phyloP scores from a whole-genome alignment of 2,329 filamentous ascomycete genomes.

The Sporothrix dimorphospora region DNA sequence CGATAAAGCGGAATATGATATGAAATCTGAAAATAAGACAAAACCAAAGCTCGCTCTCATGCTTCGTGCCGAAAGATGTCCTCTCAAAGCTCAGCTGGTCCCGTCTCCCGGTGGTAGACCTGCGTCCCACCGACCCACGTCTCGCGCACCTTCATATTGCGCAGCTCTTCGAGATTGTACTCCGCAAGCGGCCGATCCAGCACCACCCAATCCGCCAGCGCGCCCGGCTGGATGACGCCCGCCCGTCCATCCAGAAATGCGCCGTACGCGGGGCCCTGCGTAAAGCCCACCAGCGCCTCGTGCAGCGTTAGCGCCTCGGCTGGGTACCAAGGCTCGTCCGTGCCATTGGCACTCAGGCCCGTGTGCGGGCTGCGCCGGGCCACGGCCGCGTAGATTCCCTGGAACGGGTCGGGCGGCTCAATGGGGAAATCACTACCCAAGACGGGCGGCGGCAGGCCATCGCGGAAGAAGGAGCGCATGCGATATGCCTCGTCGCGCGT shows the following conservation, averaged over 20 bases:
- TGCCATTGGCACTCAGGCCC: constrained; percentile 52
- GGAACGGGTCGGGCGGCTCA: constrained; percentile 68
- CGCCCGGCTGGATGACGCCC: constrained; percentile 62
- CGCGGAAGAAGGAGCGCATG: constrained; percentile 63
- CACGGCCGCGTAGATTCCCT: constrained; percentile 70
- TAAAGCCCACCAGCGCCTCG: constrained; percentile 66
- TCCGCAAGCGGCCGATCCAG: constrained; percentile 60
- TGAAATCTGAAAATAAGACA: background rate
- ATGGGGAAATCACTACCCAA: constrained; percentile 74
- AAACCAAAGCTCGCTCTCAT: too few relatives aligned
- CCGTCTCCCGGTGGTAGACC: constrained; percentile 48
- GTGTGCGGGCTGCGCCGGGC: constrained; percentile 63
- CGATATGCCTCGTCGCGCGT: constrained; percentile 63
- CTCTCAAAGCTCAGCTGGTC: background rate
- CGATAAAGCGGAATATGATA: background rate
- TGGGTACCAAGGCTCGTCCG: constrained; percentile 60
- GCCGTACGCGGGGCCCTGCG: constrained; percentile 60
- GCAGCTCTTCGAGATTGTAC: constrained; percentile 54
- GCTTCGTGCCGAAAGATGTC: too few relatives aligned
- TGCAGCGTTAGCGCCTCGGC: constrained; percentile 62
- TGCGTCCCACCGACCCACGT: constrained; percentile 67
- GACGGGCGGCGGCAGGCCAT: constrained; percentile 39
- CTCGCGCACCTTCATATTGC: constrained; percentile 60
- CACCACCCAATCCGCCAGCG: constrained; percentile 73
- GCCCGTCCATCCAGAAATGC: constrained; percentile 62